phyloP scores from a whole-genome alignment of 2,329 filamentous ascomycete species.

The Botryotinia globosa region DNA sequence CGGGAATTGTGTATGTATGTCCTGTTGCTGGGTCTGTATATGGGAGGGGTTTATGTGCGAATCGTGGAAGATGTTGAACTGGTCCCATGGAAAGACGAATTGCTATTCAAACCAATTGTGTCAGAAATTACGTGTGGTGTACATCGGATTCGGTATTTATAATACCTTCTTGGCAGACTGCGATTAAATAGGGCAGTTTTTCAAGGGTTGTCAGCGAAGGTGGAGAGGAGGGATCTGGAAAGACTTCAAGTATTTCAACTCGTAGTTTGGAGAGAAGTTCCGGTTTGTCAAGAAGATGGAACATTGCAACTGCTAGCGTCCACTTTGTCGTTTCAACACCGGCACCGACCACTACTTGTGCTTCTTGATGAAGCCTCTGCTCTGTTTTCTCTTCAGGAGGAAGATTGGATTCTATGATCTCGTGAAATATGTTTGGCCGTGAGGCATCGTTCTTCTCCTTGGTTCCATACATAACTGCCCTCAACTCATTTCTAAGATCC shows the following conservation, averaged over 20 bases:
- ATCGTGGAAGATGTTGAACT: conserved; percentile 32
- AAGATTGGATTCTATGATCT: conserved; percentile 31
- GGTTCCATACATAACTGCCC: conserved; percentile 9
- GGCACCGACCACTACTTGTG: conserved; percentile 36
- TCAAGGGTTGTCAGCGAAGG: conserved; percentile 30
- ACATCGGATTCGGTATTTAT: background rate
- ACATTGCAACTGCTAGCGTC: conserved; percentile 39
- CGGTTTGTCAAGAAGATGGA: conserved; percentile 41
- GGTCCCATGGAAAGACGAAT: conserved; percentile 39
- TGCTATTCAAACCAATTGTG: background rate
- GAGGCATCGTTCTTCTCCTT: background rate
- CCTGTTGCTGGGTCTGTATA: conserved; percentile 25
- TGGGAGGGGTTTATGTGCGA: conserved; percentile 30
- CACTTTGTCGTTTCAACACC: conserved; percentile 42
- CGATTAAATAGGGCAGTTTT: conserved; percentile 37
- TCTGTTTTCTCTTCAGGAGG: conserved; percentile 40
- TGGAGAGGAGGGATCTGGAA: conserved; percentile 17
- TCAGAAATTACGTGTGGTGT: background rate
- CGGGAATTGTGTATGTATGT: conserved; percentile 24
- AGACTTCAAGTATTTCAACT: conserved; percentile 37
- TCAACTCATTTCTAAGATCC: conserved; percentile 12
- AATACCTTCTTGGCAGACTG: conserved; percentile 38
- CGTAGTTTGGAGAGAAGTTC: conserved; percentile 36
- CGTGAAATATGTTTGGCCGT: conserved; percentile 34
- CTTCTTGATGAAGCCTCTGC: conserved; percentile 39